Evolutionary conservation across 192 early-diverging fungal genomes (phyloP).

Genomic region (Backusella tarrabulga): DNA sequence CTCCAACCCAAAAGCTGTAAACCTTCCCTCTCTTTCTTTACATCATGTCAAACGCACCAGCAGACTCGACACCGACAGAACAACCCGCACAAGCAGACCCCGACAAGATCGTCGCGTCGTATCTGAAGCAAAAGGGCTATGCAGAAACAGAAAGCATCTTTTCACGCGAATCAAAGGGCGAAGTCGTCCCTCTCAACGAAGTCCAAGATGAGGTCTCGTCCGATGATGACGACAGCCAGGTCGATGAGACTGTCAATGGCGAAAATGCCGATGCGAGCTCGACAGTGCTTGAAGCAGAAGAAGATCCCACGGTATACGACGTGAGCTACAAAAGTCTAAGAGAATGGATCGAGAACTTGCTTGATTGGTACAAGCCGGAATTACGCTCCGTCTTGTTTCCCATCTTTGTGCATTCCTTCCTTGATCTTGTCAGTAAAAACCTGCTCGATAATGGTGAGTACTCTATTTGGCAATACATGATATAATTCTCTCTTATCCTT

Average conservation of each 20-base stretch:
- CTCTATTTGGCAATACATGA: not conserved
- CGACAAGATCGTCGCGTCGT: constrained; percentile 65
- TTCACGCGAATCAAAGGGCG: constrained; percentile 55
- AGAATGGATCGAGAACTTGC: constrained; percentile 89
- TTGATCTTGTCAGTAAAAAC: constrained; percentile 75
- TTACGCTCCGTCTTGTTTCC: constrained; percentile 83
- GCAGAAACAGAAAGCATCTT: constrained; percentile 64
- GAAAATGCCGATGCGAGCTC: not conserved
- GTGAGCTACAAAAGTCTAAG: constrained; percentile 75
- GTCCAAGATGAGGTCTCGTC: not conserved
- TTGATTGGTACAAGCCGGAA: constrained; percentile 94
- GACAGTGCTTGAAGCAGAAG: constrained; percentile 29
- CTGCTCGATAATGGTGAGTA: constrained; percentile 47
- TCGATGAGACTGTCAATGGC: not conserved
- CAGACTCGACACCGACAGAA: not conserved
- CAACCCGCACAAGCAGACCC: constrained; percentile 31
- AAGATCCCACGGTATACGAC: constrained; percentile 82
- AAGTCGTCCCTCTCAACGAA: constrained; percentile 14
- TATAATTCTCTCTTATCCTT: not conserved
- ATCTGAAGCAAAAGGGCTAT: constrained; percentile 69
- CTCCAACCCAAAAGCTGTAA: not conserved
- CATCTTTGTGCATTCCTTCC: constrained; percentile 87
- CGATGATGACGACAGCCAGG: not conserved
- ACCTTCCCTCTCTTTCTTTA: not conserved
- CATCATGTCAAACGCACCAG: not conserved